Evolutionary conservation across 1,284 basidiomycete species (phyloP).

Genomic region (Leucoagaricus sp.): DNA sequence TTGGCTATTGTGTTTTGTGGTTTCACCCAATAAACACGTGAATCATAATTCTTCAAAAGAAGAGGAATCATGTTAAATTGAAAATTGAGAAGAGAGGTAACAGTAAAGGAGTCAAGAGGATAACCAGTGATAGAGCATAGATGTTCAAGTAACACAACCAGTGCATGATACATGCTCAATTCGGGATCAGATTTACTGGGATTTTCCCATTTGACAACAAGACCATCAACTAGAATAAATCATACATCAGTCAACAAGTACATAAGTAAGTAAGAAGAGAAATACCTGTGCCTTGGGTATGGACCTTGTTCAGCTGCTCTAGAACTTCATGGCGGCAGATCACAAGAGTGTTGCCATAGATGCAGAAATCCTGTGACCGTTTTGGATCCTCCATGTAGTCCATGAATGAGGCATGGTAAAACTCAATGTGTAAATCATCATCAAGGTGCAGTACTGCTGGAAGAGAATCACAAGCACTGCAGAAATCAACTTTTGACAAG

Average conservation of each 20-base stretch:
- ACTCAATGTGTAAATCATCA: background rate
- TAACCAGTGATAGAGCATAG: no score
- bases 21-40: no score
- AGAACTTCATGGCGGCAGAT: background rate
- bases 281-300: background rate
- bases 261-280: background rate
- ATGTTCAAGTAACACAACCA: no score
- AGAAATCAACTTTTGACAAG: background rate
- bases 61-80: no score
- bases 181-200: no score
- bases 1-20: background rate
- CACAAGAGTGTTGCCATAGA: background rate
- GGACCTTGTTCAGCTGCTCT: background rate
- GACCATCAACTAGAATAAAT: no score
- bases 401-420: slow-evolving; percentile 7
- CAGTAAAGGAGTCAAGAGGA: no score
- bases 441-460: background rate
- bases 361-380: background rate
- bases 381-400: background rate
- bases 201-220: no score
- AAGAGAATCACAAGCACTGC: background rate
- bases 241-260: background rate
- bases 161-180: no score
- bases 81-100: no score
- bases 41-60: no score